A percentile compares a stretch with the other conserved stretches of the same genome.
phyloP scores from a whole-genome alignment of 441 rosid genomes.

The Adansonia madagascariensis region DNA sequence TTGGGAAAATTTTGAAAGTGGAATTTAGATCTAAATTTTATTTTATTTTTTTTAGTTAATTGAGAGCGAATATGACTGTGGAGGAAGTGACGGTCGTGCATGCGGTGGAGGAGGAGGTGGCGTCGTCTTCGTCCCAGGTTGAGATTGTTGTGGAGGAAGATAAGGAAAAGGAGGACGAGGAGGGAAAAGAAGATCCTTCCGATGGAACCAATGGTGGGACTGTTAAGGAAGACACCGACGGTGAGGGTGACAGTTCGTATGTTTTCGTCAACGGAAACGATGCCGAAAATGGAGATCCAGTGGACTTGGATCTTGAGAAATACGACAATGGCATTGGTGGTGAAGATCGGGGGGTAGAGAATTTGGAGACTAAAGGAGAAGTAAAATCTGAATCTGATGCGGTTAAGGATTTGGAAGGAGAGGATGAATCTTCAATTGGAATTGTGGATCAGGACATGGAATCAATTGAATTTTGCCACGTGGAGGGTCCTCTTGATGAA shows the following conservation, averaged over 20 bases:
- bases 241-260: conserved; percentile 8
- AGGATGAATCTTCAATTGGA: conserved; percentile 12
- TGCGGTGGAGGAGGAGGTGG: conserved; percentile 13
- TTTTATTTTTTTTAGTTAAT: not conserved
- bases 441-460: conserved; percentile 22
- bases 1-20: not conserved
- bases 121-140: conserved; percentile 15
- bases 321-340: not conserved
- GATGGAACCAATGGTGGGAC: conserved; percentile 4
- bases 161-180: not conserved
- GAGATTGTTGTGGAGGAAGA: conserved; percentile 5
- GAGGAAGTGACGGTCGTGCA: conserved; percentile 19
- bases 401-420: not conserved
- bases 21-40: conserved; percentile 18
- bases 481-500: conserved; percentile 4
- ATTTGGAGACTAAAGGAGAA: conserved; percentile 2
- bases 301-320: conserved; percentile 17
- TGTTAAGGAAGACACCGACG: not conserved
- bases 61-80: conserved; percentile 18
- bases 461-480: conserved; percentile 16
- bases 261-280: conserved; percentile 19
- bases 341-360: not conserved
- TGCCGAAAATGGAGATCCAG: not conserved
- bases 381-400: conserved; percentile 12
- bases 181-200: conserved; percentile 13